These are phyloP conservation scores for Umbelopsis sp. DNA, from an alignment of 192 early-diverging fungal genomes.

Conservation along the genomic window DNA sequence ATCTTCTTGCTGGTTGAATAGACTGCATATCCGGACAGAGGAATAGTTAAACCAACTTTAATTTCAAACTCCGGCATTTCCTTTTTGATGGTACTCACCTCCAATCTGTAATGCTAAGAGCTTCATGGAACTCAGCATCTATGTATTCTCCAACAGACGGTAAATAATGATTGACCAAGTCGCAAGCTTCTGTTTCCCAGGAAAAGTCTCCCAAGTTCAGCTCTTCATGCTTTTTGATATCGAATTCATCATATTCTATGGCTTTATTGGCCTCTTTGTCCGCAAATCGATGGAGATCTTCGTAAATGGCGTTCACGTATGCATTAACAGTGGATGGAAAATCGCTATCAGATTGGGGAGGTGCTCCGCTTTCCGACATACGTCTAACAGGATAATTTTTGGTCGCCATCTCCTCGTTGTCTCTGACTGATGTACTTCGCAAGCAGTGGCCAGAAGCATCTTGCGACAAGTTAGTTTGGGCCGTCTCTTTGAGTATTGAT, in stretches of 20 bases:
- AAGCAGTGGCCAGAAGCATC: conserved; percentile 12
- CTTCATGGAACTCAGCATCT: conserved; percentile 54
- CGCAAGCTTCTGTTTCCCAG: conserved; percentile 60
- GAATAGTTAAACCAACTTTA: not conserved
- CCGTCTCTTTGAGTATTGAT: conserved; percentile 24
- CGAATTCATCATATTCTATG: conserved; percentile 43
- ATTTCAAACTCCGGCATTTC: not conserved
- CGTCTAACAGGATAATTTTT: not conserved
- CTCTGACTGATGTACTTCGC: not conserved
- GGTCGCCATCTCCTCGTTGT: not conserved
- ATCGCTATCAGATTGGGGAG: not conserved
- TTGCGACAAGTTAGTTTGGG: not conserved
- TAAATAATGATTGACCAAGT: conserved; percentile 50
- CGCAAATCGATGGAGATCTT: conserved; percentile 51
- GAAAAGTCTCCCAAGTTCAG: conserved; percentile 51
- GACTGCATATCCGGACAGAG: conserved; percentile 17
- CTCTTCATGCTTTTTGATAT: not conserved
- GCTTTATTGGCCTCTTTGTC: conserved; percentile 26
- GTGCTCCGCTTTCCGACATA: not conserved
- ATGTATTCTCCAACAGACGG: conserved; percentile 53
- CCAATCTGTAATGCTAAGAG: conserved; percentile 56
- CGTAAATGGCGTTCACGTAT: conserved; percentile 41
- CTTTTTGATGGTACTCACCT: conserved; percentile 36
- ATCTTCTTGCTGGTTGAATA: conserved; percentile 40
- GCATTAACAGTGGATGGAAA: not conserved